A percentile compares a stretch with the other conserved stretches of the same genome.
Evolutionary conservation across 805 yeast genomes (phyloP).

Genomic region (Yarrowia deformans): DNA sequence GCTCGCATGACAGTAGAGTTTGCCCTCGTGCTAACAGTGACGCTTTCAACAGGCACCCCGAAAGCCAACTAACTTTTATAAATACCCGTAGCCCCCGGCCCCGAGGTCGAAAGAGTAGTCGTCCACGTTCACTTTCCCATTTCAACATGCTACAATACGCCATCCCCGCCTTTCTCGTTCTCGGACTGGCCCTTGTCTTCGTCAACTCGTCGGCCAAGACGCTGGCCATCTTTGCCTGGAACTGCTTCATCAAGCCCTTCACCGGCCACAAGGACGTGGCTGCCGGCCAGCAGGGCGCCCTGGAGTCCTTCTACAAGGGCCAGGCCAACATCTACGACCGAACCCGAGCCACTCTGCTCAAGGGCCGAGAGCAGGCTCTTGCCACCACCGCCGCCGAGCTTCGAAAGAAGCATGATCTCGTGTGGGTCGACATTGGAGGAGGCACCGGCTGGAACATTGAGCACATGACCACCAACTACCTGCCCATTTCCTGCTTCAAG

Average conservation of each 20-base stretch:
- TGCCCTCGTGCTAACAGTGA: conserved; percentile 36
- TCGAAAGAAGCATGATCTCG: conserved; percentile 48
- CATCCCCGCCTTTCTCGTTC: conserved; percentile 40
- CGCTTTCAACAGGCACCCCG: conserved; percentile 21
- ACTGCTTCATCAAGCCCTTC: conserved; percentile 69
- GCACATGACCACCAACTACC: conserved; percentile 63
- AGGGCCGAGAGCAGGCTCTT: conserved; percentile 74
- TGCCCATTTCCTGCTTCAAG: conserved; percentile 61
- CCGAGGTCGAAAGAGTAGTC: background rate
- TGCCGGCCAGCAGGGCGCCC: conserved; percentile 61
- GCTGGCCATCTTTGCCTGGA: conserved; percentile 52
- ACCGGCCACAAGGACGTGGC: conserved; percentile 45
- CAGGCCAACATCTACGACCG: conserved; percentile 81
- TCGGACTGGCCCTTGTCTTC: conserved; percentile 39
- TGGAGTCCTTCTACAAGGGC: conserved; percentile 74
- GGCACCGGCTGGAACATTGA: conserved; percentile 88
- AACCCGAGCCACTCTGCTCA: conserved; percentile 68
- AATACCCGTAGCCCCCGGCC: conserved; percentile 11
- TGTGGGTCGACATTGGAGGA: conserved; percentile 67
- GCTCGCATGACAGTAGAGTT: conserved; percentile 39
- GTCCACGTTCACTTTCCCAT: background rate
- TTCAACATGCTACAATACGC: conserved; percentile 37
- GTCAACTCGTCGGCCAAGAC: conserved; percentile 42
- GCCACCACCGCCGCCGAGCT: conserved; percentile 66
- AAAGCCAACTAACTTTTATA: conserved; percentile 27